Evolutionary conservation across 805 yeast species (phyloP).

Genomic region (Kluyveromyces siamensis): DNA sequence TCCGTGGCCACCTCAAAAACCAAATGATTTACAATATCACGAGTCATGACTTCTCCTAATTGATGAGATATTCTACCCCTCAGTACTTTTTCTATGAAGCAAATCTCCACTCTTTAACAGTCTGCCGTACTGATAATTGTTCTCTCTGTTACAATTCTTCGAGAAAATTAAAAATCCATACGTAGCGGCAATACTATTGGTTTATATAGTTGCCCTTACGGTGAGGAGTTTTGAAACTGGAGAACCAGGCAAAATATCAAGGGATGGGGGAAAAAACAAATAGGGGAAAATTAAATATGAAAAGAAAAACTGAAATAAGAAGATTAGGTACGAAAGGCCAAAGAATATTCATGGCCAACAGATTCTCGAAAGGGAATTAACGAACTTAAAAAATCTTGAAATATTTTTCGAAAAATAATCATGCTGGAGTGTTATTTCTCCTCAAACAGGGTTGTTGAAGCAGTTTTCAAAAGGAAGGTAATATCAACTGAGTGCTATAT

Average conservation of each 20-base stretch:
- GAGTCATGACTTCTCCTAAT: slow-evolving; percentile 37
- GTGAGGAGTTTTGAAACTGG: neutral
- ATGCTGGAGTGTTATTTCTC: no score
- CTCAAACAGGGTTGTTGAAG: no score
- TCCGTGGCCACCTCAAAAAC: slow-evolving; percentile 94
- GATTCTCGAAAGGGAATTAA: no score
- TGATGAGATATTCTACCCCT: neutral
- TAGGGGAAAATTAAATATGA: neutral
- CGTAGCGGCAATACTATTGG: neutral
- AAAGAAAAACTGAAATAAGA: neutral
- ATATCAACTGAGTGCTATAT: no score
- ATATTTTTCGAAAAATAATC: no score
- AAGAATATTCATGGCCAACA: neutral
- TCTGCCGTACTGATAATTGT: neutral
- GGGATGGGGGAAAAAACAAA: neutral
- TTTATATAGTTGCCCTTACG: neutral
- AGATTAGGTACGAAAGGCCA: neutral
- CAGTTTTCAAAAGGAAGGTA: no score
- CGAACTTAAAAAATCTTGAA: no score
- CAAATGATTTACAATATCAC: slow-evolving; percentile 82
- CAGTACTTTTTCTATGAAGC: neutral
- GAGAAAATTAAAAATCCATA: neutral
- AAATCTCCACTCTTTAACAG: neutral
- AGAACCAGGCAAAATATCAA: neutral
- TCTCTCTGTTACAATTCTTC: neutral